Percentiles rank a stretch among this genome's conserved stretches.
Evolutionary conservation across 1,284 basidiomycete species (phyloP).

Genomic region (Cystobasidiaceae sp.): DNA sequence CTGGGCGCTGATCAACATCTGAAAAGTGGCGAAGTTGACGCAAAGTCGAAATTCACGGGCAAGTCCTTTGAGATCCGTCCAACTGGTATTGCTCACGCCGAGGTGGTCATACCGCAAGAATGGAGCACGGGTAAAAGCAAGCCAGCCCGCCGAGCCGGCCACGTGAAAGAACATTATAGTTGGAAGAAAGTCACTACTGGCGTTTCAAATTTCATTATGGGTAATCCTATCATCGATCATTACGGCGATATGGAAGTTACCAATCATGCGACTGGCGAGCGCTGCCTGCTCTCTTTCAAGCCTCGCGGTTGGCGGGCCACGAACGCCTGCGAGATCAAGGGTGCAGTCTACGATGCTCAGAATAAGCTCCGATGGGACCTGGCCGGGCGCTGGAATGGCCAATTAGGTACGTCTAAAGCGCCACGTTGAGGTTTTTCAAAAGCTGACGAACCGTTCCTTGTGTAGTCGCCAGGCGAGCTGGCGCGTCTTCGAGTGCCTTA

Average conservation of each 20-base stretch:
- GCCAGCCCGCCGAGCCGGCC: slow-evolving; percentile 47
- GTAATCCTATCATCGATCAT: slow-evolving; percentile 91
- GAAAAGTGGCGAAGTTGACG: slow-evolving; percentile 62
- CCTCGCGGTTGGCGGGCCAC: slow-evolving; percentile 89
- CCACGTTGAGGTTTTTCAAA: too few species aligned
- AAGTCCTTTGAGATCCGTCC: slow-evolving; percentile 95
- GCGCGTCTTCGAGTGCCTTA: slow-evolving; percentile 60
- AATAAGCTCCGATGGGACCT: slow-evolving; percentile 78
- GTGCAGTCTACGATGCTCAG: slow-evolving; percentile 64
- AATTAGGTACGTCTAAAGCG: slow-evolving; percentile 52
- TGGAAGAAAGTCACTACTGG: slow-evolving; percentile 96
- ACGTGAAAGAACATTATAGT: slow-evolving; percentile 73
- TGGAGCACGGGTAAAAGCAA: slow-evolving; percentile 50
- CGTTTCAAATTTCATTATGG: slow-evolving; percentile 88
- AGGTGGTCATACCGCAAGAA: slow-evolving; percentile 70
- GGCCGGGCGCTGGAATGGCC: slow-evolving; percentile 91
- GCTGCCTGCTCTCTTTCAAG: slow-evolving; percentile 87
- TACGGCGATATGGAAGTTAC: slow-evolving; percentile 90
- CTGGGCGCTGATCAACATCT: too few species aligned
- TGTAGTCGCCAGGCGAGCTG: slow-evolving; percentile 72
- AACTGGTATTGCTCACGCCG: slow-evolving; percentile 85
- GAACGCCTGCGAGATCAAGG: slow-evolving; percentile 87
- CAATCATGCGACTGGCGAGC: slow-evolving; percentile 89
- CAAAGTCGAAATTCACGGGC: slow-evolving; percentile 83
- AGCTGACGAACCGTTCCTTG: neutral